Conservation (phyloP, 2,329 filamentous ascomycete genomes). For the Septoria linicola region DNA sequence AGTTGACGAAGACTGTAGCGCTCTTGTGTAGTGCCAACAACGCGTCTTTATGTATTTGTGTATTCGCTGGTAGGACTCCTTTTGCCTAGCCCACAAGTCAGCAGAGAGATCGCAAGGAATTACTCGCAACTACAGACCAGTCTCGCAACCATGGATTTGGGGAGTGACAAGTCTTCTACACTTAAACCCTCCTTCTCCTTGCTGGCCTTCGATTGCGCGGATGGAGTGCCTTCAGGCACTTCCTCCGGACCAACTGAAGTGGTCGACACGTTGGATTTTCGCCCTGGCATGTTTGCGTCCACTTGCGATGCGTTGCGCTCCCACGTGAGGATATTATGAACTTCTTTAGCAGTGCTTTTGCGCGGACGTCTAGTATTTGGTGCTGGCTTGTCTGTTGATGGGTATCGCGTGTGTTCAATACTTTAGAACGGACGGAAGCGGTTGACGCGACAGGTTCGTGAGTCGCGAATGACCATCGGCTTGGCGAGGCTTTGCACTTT, state of each 20-base stretch:
- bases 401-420: no score
- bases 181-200: conserved; percentile 43
- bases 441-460: no score
- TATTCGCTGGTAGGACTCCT: conserved; percentile 55
- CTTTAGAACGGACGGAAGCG: no score
- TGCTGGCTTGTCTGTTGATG: no score
- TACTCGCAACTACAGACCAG: neutral
- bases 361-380: no score
- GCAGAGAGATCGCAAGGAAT: neutral
- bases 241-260: conserved; percentile 42
- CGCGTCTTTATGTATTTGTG: conserved; percentile 79
- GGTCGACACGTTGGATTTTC: conserved; percentile 49
- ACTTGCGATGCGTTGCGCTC: neutral
- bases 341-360: neutral
- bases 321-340: neutral
- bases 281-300: conserved; percentile 43
- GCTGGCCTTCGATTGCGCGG: conserved; percentile 23
- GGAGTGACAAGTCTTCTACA: conserved; percentile 40
- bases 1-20: conserved; percentile 80
- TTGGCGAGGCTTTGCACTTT: no score
- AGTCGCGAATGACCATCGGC: no score
- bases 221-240: conserved; percentile 33
- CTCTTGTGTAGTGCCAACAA: conserved; percentile 76
- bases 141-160: conserved; percentile 13
- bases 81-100: neutral